Base-by-base conservation (phyloP, 306 rosid species). In the Vachellia pachyceras region DNA sequence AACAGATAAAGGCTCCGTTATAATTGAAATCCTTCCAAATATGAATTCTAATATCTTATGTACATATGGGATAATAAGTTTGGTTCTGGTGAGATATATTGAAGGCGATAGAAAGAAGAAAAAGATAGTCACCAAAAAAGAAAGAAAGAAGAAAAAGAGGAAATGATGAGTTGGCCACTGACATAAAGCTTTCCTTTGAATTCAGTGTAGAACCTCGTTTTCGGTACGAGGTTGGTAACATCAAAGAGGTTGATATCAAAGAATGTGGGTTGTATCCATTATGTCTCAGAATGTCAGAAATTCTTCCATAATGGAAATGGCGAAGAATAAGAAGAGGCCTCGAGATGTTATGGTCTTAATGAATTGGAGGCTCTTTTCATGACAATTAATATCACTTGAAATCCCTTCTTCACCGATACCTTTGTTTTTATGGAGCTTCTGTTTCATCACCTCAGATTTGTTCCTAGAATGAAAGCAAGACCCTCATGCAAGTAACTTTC, bases 251-350 rank as follows among this genome's bases (percentile, higher is more conserved):
- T 54, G 29, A 12, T 36, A 17, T 36, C 9, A 65, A 65, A 65
- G 47, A 66, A 66, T 37, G 25, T 39, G 72, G 72, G 15, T 47
- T 66, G 15, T 66, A 47, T 20, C 72, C 72, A 18, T 7, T 66
- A 66, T 39, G 72, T 39, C 15, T 66, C 25, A 17, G 46, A 37
- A 0, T 57, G 35, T 57, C 64, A 20, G 9, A 57, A 22, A 20
- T 7, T 14, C 9, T 1, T 57, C 64, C 14, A 1, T 35, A 57
- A 20, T 20, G 33, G 33, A 22, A 57, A 7, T 57, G 33, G 64
- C 11, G 33, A 57, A 10, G 13, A 57, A 20, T 39, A 39, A 37
- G 13, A 66, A 66, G 72, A 66, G 47, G 47, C 29, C 46, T 37
- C 47, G 47, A 2, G 44, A 66, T 66, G 46, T 37, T 5, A 64